A percentile compares a stretch with the other conserved stretches of the same genome.
These are phyloP conservation scores for Raffaelea deltoideospora DNA, from an alignment of 2,329 filamentous ascomycete genomes.

Conservation along the genomic window DNA sequence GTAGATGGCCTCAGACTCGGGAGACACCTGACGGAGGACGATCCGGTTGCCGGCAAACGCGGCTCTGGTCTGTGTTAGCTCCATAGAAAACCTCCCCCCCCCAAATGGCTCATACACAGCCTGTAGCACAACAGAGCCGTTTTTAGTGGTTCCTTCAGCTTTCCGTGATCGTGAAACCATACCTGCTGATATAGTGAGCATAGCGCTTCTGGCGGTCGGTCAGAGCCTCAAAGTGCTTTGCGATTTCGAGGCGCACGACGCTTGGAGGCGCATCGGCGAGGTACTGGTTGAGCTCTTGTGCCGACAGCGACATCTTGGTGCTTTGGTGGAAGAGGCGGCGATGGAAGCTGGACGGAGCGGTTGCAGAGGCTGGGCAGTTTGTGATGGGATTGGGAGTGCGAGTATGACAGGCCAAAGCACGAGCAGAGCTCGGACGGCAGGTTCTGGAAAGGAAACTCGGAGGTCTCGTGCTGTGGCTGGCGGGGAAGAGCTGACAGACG, in stretches of 20 bases:
- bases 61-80: conserved; percentile 34
- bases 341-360: neutral
- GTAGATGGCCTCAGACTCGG: conserved; percentile 67
- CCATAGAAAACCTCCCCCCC: too few relatives aligned
- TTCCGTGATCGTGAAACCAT: too few relatives aligned
- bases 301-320: conserved; percentile 32
- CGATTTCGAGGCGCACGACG: conserved; percentile 77
- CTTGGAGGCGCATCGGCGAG: conserved; percentile 82
- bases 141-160: too few relatives aligned
- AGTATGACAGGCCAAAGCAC: too few relatives aligned
- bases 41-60: conserved; percentile 64
- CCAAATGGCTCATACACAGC: too few relatives aligned
- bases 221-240: conserved; percentile 77
- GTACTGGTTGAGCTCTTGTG: conserved; percentile 56
- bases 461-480: neutral
- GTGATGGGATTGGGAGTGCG: neutral
- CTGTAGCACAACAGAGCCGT: too few relatives aligned
- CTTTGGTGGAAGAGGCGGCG: conserved; percentile 6
- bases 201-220: conserved; percentile 70
- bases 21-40: conserved; percentile 66
- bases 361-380: neutral
- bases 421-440: neutral
- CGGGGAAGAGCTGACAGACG: neutral
- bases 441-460: neutral
- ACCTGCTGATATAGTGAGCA: conserved; percentile 79